phyloP scores from a whole-genome alignment of 176 grass and related monocot species.

The Oropetium thomaeum region DNA sequence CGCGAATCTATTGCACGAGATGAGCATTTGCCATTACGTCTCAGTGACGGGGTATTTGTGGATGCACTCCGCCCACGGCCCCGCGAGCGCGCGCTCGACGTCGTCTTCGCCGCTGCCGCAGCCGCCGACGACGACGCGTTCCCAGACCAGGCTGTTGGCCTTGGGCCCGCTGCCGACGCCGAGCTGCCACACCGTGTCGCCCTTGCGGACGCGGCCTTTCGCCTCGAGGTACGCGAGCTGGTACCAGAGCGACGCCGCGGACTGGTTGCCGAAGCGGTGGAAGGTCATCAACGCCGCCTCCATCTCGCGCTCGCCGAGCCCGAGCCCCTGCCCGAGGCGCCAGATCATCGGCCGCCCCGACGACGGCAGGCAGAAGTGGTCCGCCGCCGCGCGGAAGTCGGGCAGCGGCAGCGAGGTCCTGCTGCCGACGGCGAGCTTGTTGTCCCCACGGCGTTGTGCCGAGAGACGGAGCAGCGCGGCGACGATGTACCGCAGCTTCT shows the following conservation, averaged over 20 bases:
- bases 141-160: conserved; percentile 56
- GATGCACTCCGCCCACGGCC: conserved; percentile 51
- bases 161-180: conserved; percentile 62
- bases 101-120: not conserved
- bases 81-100: not conserved
- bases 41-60: conserved; percentile 35
- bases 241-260: conserved; percentile 84
- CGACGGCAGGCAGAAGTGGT: conserved; percentile 71
- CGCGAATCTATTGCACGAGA: no score
- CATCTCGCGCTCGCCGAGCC: conserved; percentile 43
- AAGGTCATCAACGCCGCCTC: conserved; percentile 74
- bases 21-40: not conserved
- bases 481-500: conserved; percentile 39
- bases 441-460: not conserved
- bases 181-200: conserved; percentile 68
- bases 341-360: conserved; percentile 57
- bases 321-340: conserved; percentile 56
- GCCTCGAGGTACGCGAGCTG: conserved; percentile 68
- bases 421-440: not conserved
- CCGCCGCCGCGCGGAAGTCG: conserved; percentile 44
- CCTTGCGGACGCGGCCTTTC: conserved; percentile 43
- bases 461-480: not conserved
- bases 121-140: conserved; percentile 13
- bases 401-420: conserved; percentile 13
- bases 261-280: conserved; percentile 85